Evolutionary conservation across 2,329 filamentous ascomycete genomes (phyloP).

Genomic region (Amauroascus niger): DNA sequence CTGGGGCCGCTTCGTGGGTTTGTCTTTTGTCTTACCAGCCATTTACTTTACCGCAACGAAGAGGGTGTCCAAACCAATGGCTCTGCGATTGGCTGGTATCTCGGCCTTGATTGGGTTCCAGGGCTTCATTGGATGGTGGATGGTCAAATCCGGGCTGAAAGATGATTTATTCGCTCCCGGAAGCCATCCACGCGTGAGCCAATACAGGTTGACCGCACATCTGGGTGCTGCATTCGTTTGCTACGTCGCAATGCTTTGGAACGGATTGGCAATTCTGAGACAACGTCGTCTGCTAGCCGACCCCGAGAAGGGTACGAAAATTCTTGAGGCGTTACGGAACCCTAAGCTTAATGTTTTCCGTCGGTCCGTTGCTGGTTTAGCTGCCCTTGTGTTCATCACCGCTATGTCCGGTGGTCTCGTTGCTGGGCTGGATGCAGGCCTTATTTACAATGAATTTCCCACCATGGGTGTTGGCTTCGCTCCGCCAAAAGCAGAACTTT

Average conservation of each 20-base stretch:
- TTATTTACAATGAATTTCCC: constrained; percentile 99
- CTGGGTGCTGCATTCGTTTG: constrained; percentile 83
- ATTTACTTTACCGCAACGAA: constrained; percentile 76
- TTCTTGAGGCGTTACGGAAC: constrained; percentile 53
- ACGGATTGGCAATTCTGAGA: constrained; percentile 74
- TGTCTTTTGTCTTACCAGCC: constrained; percentile 81
- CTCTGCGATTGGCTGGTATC: constrained; percentile 68
- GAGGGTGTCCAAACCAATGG: constrained; percentile 68
- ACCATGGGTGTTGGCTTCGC: constrained; percentile 80
- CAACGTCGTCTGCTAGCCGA: constrained; percentile 61
- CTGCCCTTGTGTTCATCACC: constrained; percentile 71
- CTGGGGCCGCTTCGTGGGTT: constrained; percentile 84
- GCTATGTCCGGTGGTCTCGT: constrained; percentile 91
- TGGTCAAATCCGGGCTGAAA: constrained; percentile 93
- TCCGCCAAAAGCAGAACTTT: constrained; percentile 73
- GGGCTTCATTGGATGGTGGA: constrained; percentile 96
- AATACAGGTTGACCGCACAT: constrained; percentile 86
- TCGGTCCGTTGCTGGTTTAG: constrained; percentile 59
- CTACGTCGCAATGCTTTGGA: constrained; percentile 89
- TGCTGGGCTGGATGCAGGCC: constrained; percentile 84
- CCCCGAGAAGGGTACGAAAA: constrained; percentile 52
- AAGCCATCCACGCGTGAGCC: constrained; percentile 81
- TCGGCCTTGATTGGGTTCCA: constrained; percentile 87
- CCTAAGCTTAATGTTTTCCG: constrained; percentile 66
- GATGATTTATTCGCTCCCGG: constrained; percentile 91